These are phyloP conservation scores for Colletotrichum graminicola DNA, from an alignment of 2,329 filamentous ascomycete genomes.

Conservation along the genomic window DNA sequence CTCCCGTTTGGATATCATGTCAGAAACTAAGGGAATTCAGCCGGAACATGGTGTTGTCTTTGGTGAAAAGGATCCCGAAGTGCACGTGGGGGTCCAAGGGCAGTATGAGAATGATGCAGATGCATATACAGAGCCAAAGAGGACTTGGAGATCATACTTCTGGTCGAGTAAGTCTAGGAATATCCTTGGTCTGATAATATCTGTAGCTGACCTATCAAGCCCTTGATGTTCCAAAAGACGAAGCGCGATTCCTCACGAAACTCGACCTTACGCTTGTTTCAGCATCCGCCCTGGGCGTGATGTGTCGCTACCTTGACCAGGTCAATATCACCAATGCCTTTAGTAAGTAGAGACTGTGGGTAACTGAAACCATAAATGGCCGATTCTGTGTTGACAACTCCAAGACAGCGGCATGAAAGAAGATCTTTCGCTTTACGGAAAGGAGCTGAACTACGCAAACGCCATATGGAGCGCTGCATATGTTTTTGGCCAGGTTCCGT, in stretches of 20 bases:
- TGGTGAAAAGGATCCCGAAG: neutral
- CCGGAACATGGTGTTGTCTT: neutral
- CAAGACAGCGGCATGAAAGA: conserved; percentile 50
- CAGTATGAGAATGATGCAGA: neutral
- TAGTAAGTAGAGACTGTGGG: conserved; percentile 37
- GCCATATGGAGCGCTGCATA: conserved; percentile 49
- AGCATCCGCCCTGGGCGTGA: conserved; percentile 46
- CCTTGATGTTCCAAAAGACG: conserved; percentile 46
- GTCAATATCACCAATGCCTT: conserved; percentile 49
- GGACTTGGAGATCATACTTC: conserved; percentile 46
- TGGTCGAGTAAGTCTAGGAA: conserved; percentile 44
- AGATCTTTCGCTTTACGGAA: conserved; percentile 48
- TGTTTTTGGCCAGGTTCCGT: conserved; percentile 49
- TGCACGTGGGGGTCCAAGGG: neutral
- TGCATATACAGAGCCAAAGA: conserved; percentile 61
- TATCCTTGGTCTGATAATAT: neutral
- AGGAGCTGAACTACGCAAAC: conserved; percentile 50
- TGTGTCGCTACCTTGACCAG: conserved; percentile 47
- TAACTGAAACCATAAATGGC: neutral
- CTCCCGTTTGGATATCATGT: neutral
- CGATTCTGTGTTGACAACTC: neutral
- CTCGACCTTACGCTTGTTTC: conserved; percentile 48
- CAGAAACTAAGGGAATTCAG: conserved; percentile 8
- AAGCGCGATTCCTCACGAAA: conserved; percentile 47
- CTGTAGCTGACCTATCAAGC: conserved; percentile 29